Base-by-base conservation (phyloP, 2,329 filamentous ascomycete species). In the Trichoderma arundinaceum region DNA sequence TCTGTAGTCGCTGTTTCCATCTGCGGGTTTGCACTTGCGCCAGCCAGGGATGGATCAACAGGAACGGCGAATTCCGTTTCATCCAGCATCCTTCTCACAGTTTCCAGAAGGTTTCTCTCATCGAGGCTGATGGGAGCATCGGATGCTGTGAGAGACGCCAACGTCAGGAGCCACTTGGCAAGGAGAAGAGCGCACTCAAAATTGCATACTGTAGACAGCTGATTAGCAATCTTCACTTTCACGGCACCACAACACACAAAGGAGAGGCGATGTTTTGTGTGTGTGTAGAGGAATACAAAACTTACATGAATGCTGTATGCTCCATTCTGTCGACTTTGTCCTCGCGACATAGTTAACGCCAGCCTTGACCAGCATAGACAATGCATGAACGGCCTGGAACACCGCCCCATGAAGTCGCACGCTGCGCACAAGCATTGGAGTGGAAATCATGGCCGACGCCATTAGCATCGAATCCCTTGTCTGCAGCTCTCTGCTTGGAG, bases 371-470 rank as follows among this genome's bases (percentile, higher is more conserved):
- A 89, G 78, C 79, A 90, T 87, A 3, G 87, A 88, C 41, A 92
- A 77, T 0, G 89, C 88, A 72, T 91, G 89, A 33, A 89, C 86
- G 1, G 88, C 86, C 71, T 91, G 89, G 33, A 90, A 83, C 0
- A 91, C 84, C 1, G 88, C 89, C 52, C 87, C 80, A 39, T 86
- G 87, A 28, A 90, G 81, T 38, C 86, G 84, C 19, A 83, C 78
- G 61, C 84, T 88, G 59, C 89, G 82, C 19, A 84, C 80, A 10
- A 90, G 81, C 32, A 84, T 78, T 0, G 87, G 86, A 17, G 85
- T 85, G 54, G 84, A 82, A 62, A 82, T 82, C 68, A 91, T 83
- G 1, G 86, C 84, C 43, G 82, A 81, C 1, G 88, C 88, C 67
- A 91, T 88, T 33, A 85, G 74, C 53, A 82, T 77, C 1, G 87